Conservation (phyloP, 371 early-diverging fungal genomes). For the Mucor saturninus region DNA sequence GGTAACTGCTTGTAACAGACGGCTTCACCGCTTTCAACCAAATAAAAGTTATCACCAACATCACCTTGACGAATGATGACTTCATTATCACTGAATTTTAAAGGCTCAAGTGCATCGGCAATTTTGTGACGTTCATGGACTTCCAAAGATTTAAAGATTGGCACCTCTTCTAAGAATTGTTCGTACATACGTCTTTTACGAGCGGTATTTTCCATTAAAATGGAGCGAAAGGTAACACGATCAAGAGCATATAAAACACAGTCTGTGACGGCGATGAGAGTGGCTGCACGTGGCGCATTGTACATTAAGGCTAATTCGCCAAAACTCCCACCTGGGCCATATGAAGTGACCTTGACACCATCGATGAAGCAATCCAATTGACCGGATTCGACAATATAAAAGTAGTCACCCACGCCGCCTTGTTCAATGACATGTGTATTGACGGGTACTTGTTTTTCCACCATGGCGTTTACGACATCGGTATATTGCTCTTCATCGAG, state of each 20-base stretch:
- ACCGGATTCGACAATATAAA: conserved; percentile 97
- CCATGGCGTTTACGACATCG: conserved; percentile 97
- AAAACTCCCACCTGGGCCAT: conserved; percentile 75
- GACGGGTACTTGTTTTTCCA: conserved; percentile 75
- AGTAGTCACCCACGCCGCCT: conserved; percentile 96
- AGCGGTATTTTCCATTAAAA: conserved; percentile 76
- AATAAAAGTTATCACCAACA: conserved; percentile 60
- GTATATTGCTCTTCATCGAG: conserved; percentile 94
- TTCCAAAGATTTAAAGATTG: conserved; percentile 68
- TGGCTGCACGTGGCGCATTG: conserved; percentile 89
- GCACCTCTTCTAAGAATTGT: conserved; percentile 74
- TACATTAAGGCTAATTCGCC: conserved; percentile 94
- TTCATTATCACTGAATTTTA: conserved; percentile 69
- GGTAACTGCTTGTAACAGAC: conserved; percentile 34
- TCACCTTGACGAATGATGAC: conserved; percentile 77
- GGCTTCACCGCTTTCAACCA: conserved; percentile 92
- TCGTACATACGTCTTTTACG: conserved; percentile 83
- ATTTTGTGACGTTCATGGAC: conserved; percentile 79
- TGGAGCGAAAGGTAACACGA: conserved; percentile 79
- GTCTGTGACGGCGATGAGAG: conserved; percentile 71
- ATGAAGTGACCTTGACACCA: conserved; percentile 66
- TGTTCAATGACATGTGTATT: conserved; percentile 79
- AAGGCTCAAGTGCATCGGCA: conserved; percentile 81
- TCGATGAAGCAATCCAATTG: conserved; percentile 90
- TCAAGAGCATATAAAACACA: conserved; percentile 85